Conservation (phyloP, 371 early-diverging fungal genomes). For the Lichtheimia hyalospora region DNA sequence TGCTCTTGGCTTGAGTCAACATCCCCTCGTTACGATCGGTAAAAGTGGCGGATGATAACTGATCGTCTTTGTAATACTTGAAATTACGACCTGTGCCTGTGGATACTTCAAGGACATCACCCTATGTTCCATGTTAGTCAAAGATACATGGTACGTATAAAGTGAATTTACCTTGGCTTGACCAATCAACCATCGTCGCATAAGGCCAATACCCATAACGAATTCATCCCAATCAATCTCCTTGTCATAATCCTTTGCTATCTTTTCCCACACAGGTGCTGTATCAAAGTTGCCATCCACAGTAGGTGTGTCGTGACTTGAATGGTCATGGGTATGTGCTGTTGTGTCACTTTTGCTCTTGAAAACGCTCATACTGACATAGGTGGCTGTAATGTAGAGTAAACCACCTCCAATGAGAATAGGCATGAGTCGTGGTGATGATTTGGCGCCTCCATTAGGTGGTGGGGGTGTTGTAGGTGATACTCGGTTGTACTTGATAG, state of each 20-base stretch:
- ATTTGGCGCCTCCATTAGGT: not conserved
- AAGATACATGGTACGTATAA: not conserved
- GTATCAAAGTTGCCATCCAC: conserved; percentile 37
- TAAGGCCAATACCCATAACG: conserved; percentile 60
- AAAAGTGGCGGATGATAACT: conserved; percentile 47
- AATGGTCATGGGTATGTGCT: conserved; percentile 4
- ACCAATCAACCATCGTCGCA: conserved; percentile 53
- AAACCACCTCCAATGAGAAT: conserved; percentile 45
- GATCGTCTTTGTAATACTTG: conserved; percentile 50
- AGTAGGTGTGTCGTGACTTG: conserved; percentile 16
- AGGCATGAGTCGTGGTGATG: conserved; percentile 30
- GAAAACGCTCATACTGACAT: conserved; percentile 49
- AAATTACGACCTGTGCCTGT: conserved; percentile 78
- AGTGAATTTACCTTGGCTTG: conserved; percentile 44
- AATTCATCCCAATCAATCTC: conserved; percentile 69
- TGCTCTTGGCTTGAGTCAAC: conserved; percentile 58
- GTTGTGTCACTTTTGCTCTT: conserved; percentile 35
- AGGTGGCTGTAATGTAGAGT: conserved; percentile 45
- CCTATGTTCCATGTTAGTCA: conserved; percentile 21
- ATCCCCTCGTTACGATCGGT: conserved; percentile 62
- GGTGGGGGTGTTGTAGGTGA: not conserved
- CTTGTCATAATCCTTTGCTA: conserved; percentile 63
- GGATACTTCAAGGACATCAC: conserved; percentile 63
- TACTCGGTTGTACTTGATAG: conserved; percentile 1
- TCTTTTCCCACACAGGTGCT: conserved; percentile 38